Conservation (phyloP, 257 asterid genomes). For the Forsythia suspensa region DNA sequence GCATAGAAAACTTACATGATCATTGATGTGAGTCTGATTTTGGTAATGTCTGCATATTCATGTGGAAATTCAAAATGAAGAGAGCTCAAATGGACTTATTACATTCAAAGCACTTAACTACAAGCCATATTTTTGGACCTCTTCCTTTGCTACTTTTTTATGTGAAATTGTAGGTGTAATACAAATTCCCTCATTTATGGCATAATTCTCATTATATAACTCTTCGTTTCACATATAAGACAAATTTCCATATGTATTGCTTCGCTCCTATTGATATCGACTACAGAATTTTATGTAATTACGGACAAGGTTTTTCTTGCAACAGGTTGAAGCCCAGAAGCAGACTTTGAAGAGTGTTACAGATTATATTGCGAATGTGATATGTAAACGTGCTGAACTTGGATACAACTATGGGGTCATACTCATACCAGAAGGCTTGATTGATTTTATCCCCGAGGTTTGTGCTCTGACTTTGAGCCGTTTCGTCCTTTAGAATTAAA, state of each 20-base stretch:
- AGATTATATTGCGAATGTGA: conserved; percentile 77
- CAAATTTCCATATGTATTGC: neutral
- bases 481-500: neutral
- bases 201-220: neutral
- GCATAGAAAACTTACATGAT: neutral
- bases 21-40: neutral
- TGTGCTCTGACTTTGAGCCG: neutral
- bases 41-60: neutral
- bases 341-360: conserved; percentile 84
- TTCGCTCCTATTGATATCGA: neutral
- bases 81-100: neutral
- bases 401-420: conserved; percentile 97
- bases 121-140: neutral
- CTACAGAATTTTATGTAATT: neutral
- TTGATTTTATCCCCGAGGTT: conserved; percentile 99
- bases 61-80: no score
- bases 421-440: conserved; percentile 96
- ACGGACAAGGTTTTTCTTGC: neutral
- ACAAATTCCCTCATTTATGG: neutral
- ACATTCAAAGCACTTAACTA: neutral
- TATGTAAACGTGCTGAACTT: conserved; percentile 82
- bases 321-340: conserved; percentile 90
- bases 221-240: neutral
- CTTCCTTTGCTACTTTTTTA: neutral
- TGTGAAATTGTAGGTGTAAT: neutral